phyloP scores from a whole-genome alignment of 2,329 filamentous ascomycete species.

The Xylariaceae sp. region DNA sequence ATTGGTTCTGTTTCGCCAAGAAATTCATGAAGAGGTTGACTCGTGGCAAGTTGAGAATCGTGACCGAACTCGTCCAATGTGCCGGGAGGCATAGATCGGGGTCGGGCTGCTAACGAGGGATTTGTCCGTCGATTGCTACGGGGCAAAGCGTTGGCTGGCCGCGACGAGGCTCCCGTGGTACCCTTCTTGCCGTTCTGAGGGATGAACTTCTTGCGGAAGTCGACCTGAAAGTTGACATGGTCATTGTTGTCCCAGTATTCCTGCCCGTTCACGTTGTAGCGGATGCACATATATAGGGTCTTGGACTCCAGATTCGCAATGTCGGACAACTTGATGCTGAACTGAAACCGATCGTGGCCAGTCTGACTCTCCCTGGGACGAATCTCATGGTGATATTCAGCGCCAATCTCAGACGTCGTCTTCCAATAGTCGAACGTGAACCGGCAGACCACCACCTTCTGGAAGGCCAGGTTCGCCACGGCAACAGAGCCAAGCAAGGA shows the following conservation, averaged over 20 bases:
- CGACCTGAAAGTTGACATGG: constrained; percentile 83
- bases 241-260: constrained; percentile 97
- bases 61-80: constrained; percentile 67
- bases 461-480: constrained; percentile 83
- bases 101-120: constrained; percentile 38
- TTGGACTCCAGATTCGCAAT: constrained; percentile 87
- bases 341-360: constrained; percentile 83
- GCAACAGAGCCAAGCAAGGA: constrained; percentile 76
- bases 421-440: constrained; percentile 99
- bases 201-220: constrained; percentile 77
- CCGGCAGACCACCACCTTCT: constrained; percentile 82
- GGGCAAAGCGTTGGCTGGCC: constrained; percentile 52
- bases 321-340: constrained; percentile 89
- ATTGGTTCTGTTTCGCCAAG: constrained; percentile 56
- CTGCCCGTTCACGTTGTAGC: constrained; percentile 75
- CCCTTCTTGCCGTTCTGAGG: constrained; percentile 54
- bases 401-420: constrained; percentile 88
- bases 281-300: constrained; percentile 86
- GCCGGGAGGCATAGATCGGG: constrained; percentile 51
- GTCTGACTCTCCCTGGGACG: constrained; percentile 58
- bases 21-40: constrained; percentile 55
- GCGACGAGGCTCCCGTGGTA: constrained; percentile 44
- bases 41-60: constrained; percentile 52
- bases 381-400: constrained; percentile 80
- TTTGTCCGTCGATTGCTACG: constrained; percentile 57